A percentile compares a stretch with the other conserved stretches of the same genome.
phyloP scores from a whole-genome alignment of 176 grass and related monocot genomes.

The Oryza glumipatula region DNA sequence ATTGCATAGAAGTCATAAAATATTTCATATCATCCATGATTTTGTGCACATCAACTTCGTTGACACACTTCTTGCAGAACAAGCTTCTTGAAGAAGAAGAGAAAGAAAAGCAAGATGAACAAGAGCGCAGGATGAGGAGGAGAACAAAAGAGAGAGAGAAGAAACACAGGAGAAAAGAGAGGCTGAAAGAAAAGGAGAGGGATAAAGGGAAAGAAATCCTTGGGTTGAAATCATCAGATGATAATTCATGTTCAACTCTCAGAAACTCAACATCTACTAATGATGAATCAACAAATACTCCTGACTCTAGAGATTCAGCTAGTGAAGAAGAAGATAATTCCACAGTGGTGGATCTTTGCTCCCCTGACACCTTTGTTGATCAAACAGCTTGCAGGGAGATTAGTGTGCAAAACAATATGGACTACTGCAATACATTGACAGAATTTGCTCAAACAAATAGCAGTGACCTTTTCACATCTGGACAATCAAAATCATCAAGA shows the following conservation, averaged over 20 bases:
- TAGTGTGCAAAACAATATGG: conserved; percentile 25
- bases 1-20: conserved; percentile 25
- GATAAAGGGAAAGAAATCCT: conserved; percentile 56
- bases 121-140: conserved; percentile 84
- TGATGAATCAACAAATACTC: conserved; percentile 48
- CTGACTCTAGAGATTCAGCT: conserved; percentile 52
- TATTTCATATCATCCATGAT: conserved; percentile 9
- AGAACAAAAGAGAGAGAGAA: conserved; percentile 92
- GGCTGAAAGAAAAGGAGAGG: conserved; percentile 83
- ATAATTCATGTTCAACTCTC: conserved; percentile 44
- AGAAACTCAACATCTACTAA: conserved; percentile 46
- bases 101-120: conserved; percentile 91
- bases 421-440: conserved; percentile 35
- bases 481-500: conserved; percentile 64
- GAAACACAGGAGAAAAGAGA: conserved; percentile 94
- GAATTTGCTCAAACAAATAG: conserved; percentile 44
- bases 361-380: conserved; percentile 29
- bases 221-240: conserved; percentile 45
- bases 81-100: conserved; percentile 98
- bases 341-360: conserved; percentile 25
- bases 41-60: conserved; percentile 29
- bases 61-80: conserved; percentile 54
- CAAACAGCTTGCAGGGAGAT: conserved; percentile 35
- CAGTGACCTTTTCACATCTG: conserved; percentile 52
- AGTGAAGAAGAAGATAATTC: conserved; percentile 53